Base-by-base conservation (phyloP, 306 rosid species). In the Dalbergia cochinchinensis region DNA sequence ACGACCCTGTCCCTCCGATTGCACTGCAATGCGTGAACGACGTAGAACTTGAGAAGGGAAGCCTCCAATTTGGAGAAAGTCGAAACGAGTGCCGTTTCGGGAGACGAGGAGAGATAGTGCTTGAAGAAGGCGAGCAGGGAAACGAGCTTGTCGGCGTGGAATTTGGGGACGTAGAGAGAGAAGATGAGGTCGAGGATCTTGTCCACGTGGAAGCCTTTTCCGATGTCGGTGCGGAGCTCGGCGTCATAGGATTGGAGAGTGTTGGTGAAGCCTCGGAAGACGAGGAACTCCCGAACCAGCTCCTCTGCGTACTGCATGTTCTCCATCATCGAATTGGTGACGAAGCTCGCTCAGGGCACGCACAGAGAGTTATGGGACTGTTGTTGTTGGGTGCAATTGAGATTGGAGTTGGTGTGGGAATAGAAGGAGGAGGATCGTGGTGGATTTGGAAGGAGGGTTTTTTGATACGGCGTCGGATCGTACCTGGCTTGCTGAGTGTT, bases 261-360 rank as follows among this genome's bases (percentile, higher is more conserved):
- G 81, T 81, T 90, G 58, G 94, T 87, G 82, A 93, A 91, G 82
- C 99, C 99, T 71, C 98, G 83, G 69, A 95, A 95, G 8, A 93
- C 89, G 48, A 95, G 94, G 84, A 92, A 95, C 82, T 95, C 99
- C 79, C 97, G 83, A 65, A 90, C 94, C 69, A 95, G 89, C 88
- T 95, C 99, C 83, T 95, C 99, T 0, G 97, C 98, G 67, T 91
- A 90, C 80, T 63, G 92, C 94, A 95, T 90, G 77, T 91, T 93
- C 92, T 92, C 99, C 97, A 91, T 89, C 65, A 11, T 14, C 13
- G 18, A 15, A 0, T 47, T 47, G 53, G 53, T 13, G 5, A 2
- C n/a, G 15, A 15, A 15, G 0, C 5, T 12, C n/a, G 53, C 8
- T 10, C 48, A 10, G 2, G 48, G 39, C 5, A 44, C 53, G 14